Conservation (phyloP, 495 filamentous ascomycete genomes). For the Aspergillus kassunensis region DNA sequence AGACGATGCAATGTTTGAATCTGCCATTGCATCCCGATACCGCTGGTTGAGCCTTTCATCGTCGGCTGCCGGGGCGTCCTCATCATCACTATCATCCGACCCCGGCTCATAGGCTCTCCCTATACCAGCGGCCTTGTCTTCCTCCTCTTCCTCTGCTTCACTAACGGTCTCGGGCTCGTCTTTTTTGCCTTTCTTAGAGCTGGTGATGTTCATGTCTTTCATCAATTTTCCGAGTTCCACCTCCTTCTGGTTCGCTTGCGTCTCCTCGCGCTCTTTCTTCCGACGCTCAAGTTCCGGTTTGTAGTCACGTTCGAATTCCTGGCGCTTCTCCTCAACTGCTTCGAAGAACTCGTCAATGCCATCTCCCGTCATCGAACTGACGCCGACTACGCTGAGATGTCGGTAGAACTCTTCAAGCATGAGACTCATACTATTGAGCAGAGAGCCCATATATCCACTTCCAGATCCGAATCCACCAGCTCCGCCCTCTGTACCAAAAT, state of each 20-base stretch:
- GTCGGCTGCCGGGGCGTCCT: conserved; percentile 28
- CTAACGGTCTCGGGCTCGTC: conserved; percentile 46
- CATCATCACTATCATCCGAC: conserved; percentile 29
- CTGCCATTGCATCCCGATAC: conserved; percentile 42
- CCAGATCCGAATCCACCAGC: conserved; percentile 59
- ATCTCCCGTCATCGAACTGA: conserved; percentile 87
- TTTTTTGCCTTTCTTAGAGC: conserved; percentile 30
- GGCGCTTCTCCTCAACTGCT: conserved; percentile 77
- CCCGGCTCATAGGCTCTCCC: conserved; percentile 28
- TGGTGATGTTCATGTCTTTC: conserved; percentile 82
- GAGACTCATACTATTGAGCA: conserved; percentile 95
- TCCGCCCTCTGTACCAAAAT: conserved; percentile 69
- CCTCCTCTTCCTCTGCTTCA: conserved; percentile 47
- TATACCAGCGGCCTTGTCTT: conserved; percentile 17
- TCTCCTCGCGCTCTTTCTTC: conserved; percentile 67
- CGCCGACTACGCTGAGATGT: conserved; percentile 85
- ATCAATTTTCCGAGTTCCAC: conserved; percentile 86
- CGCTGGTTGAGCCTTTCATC: conserved; percentile 41
- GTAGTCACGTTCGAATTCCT: conserved; percentile 90
- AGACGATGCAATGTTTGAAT: conserved; percentile 24
- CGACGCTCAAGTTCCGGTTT: conserved; percentile 83
- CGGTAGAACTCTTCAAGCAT: conserved; percentile 98
- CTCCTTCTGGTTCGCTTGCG: conserved; percentile 64
- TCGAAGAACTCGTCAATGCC: conserved; percentile 92
- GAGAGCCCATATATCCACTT: conserved; percentile 93